Percentiles rank a stretch among this genome's conserved stretches.
Evolutionary conservation across 345 rosid genomes (phyloP).

Genomic region (Acer yangbiense): DNA sequence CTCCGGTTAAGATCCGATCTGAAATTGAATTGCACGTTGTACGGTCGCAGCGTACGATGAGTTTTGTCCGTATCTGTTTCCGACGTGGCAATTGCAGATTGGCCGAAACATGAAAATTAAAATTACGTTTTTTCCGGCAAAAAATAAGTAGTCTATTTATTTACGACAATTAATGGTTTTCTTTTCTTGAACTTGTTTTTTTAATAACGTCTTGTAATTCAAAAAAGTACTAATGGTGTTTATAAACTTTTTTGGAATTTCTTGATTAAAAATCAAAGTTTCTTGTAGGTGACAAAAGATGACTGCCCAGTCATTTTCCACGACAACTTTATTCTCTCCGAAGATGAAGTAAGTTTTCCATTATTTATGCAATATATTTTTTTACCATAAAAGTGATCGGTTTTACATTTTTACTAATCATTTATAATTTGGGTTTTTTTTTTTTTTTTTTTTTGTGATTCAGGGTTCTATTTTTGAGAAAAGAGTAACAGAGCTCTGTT

Average conservation of each 20-base stretch:
- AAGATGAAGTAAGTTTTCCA: conserved; percentile 68
- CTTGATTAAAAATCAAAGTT: conserved; percentile 13
- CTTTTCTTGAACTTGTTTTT: not conserved
- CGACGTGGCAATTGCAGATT: not conserved
- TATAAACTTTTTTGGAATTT: not conserved
- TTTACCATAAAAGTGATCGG: not conserved
- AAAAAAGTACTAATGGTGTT: conserved; percentile 8
- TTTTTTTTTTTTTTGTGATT: conserved; percentile 10
- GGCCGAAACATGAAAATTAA: not conserved
- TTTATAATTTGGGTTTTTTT: not conserved
- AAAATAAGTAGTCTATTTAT: not conserved
- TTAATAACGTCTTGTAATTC: no score
- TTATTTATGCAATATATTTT: no score
- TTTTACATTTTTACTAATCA: no score
- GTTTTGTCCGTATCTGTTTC: not conserved
- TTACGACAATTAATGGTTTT: not conserved
- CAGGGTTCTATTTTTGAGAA: conserved; percentile 80
- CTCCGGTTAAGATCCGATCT: not conserved
- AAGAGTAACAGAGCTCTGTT: conserved; percentile 68
- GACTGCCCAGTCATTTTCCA: conserved; percentile 95
- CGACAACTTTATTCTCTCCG: conserved; percentile 72
- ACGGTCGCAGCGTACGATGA: conserved; percentile 33
- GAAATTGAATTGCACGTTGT: conserved; percentile 1
- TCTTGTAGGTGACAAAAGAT: conserved; percentile 91
- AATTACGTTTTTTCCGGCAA: not conserved